Conservation (phyloP, 805 yeast species). For the Candida peoriensis region DNA sequence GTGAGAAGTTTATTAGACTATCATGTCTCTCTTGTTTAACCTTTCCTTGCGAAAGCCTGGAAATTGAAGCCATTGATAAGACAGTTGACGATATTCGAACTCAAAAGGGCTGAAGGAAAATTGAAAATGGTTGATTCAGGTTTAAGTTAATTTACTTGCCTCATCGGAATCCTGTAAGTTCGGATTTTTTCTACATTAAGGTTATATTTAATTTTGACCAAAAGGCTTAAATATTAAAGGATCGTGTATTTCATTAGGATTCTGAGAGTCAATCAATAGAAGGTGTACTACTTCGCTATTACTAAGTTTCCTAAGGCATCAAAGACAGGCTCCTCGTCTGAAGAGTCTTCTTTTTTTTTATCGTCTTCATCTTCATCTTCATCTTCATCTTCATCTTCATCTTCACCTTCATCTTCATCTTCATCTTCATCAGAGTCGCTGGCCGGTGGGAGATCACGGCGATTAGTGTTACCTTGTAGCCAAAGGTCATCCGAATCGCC, state of each 20-base stretch:
- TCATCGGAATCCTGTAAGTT: too few relatives aligned
- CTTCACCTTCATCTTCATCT: conserved; percentile 19
- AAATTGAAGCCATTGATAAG: too few relatives aligned
- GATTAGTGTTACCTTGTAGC: conserved; percentile 75
- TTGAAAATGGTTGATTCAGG: too few relatives aligned
- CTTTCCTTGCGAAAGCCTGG: background rate
- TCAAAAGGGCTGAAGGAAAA: too few relatives aligned
- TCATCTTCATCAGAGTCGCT: conserved; percentile 21
- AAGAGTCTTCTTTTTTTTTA: conserved; percentile 9
- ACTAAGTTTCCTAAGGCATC: conserved; percentile 18
- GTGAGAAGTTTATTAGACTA: conserved; percentile 2
- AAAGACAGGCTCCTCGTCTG: conserved; percentile 16
- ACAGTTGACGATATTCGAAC: too few relatives aligned
- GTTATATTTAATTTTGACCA: too few relatives aligned
- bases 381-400: conserved; percentile 12
- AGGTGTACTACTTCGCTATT: too few relatives aligned
- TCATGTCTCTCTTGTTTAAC: conserved; percentile 1
- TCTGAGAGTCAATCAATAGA: too few relatives aligned
- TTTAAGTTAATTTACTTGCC: too few relatives aligned
- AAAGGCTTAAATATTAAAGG: too few relatives aligned
- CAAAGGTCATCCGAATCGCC: conserved; percentile 63
- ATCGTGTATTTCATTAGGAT: too few relatives aligned
- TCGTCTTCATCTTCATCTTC: conserved; percentile 8
- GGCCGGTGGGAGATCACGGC: conserved; percentile 27
- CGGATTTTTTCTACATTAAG: too few relatives aligned